A percentile compares a stretch with the other conserved stretches of the same genome.
These are phyloP conservation scores for Wickerhamia fluorescens DNA, from an alignment of 805 yeast genomes.

Conservation along the genomic window DNA sequence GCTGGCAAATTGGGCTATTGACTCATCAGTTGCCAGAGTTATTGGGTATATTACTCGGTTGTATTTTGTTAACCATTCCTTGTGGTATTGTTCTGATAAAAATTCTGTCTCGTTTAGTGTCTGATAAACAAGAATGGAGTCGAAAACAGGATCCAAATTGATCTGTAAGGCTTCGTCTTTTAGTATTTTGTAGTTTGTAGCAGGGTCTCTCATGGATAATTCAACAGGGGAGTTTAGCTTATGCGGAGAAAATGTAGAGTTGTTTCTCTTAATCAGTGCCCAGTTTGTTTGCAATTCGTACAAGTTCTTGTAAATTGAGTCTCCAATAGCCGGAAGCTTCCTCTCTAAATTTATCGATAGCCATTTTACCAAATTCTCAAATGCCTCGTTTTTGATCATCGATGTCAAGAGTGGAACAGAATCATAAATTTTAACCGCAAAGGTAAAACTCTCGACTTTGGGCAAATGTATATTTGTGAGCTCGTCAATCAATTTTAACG, in stretches of 20 bases:
- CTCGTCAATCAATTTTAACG: slow-evolving; percentile 75
- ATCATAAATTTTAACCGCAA: slow-evolving; percentile 63
- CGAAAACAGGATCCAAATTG: slow-evolving; percentile 69
- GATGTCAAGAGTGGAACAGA: slow-evolving; percentile 72
- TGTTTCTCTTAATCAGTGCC: slow-evolving; percentile 41
- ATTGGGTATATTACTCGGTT: slow-evolving; percentile 65
- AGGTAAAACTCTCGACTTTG: slow-evolving; percentile 65
- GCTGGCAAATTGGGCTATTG: slow-evolving; percentile 20
- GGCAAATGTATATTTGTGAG: slow-evolving; percentile 62
- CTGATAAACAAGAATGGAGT: slow-evolving; percentile 74
- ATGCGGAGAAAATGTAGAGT: slow-evolving; percentile 41
- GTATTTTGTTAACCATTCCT: slow-evolving; percentile 65
- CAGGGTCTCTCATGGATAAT: slow-evolving; percentile 58
- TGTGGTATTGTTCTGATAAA: slow-evolving; percentile 55
- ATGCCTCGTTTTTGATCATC: slow-evolving; percentile 68
- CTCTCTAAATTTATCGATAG: slow-evolving; percentile 54
- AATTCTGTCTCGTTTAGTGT: slow-evolving; percentile 61
- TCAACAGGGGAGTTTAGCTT: slow-evolving; percentile 86
- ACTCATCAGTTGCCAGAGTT: slow-evolving; percentile 25
- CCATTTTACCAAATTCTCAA: slow-evolving; percentile 59
- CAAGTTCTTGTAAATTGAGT: slow-evolving; percentile 46
- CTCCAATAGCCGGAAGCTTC: slow-evolving; percentile 55
- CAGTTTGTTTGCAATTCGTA: slow-evolving; percentile 53
- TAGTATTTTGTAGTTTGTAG: slow-evolving; percentile 42
- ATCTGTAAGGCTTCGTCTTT: slow-evolving; percentile 35